A percentile compares a stretch with the other conserved stretches of the same genome.
Conservation (phyloP, 2,329 filamentous ascomycete genomes). For the Microdochium bolleyi region DNA sequence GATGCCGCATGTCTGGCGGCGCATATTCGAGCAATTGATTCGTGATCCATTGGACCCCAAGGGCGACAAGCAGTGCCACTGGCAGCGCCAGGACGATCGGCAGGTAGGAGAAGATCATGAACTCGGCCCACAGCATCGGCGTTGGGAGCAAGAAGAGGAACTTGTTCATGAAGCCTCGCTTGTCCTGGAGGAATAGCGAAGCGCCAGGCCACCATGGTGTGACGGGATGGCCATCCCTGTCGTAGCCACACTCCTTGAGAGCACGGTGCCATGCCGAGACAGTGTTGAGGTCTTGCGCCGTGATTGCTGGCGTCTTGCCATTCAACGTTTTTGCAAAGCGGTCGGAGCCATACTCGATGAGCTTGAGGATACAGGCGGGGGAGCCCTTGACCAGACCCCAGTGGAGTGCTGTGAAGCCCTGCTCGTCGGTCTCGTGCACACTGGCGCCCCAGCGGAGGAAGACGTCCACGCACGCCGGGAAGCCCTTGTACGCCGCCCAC, state of each 20-base stretch:
- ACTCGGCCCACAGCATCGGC: constrained; percentile 59
- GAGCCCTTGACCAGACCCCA: constrained; percentile 96
- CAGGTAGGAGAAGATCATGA: constrained; percentile 67
- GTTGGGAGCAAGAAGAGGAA: constrained; percentile 91
- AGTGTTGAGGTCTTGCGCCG: constrained; percentile 87
- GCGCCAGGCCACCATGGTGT: constrained; percentile 65
- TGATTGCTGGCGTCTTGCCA: constrained; percentile 82
- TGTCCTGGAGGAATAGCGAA: constrained; percentile 66
- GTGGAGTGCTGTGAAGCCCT: constrained; percentile 89
- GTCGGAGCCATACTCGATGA: constrained; percentile 93
- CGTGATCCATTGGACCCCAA: constrained; percentile 67
- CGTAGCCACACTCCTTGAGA: constrained; percentile 76
- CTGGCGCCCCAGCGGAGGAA: constrained; percentile 93
- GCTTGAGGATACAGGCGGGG: constrained; percentile 79
- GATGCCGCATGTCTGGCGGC: constrained; percentile 77
- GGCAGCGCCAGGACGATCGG: constrained; percentile 73
- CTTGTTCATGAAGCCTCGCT: constrained; percentile 67
- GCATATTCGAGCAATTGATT: constrained; percentile 74
- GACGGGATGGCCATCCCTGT: constrained; percentile 65
- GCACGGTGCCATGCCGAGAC: constrained; percentile 73
- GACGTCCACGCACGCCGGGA: constrained; percentile 82
- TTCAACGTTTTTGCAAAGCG: constrained; percentile 82
- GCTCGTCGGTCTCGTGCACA: constrained; percentile 82
- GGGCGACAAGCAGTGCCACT: constrained; percentile 55
- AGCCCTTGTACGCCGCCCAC: constrained; percentile 99